These are phyloP conservation scores for Kwoniella newhampshirensis DNA, from an alignment of 768 basidiomycete genomes.

Conservation along the genomic window DNA sequence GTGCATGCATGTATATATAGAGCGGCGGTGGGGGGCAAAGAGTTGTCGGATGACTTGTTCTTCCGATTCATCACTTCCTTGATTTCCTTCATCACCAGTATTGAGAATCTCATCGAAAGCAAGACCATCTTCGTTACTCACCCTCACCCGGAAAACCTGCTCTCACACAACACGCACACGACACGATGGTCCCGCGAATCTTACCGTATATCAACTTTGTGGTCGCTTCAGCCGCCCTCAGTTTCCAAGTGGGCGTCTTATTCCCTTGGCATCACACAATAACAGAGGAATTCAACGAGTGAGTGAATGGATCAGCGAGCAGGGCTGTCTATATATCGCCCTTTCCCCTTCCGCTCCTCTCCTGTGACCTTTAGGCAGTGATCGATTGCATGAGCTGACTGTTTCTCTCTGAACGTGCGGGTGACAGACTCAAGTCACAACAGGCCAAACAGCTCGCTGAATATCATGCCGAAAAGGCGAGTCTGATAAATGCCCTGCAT, in stretches of 20 bases:
- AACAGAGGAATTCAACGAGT: slow-evolving; percentile 16
- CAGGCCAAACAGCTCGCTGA: slow-evolving; percentile 20
- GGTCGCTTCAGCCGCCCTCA: slow-evolving; percentile 9
- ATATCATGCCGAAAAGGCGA: slow-evolving; percentile 16
- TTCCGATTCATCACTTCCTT: too few species aligned
- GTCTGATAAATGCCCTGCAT: slow-evolving; percentile 11
- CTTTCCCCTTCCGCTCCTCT: too few species aligned
- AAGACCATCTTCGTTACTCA: too few species aligned
- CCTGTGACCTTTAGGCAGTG: not conserved
- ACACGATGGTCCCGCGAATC: slow-evolving; percentile 17
- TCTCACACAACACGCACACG: too few species aligned
- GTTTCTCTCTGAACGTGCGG: not conserved
- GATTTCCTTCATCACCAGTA: too few species aligned
- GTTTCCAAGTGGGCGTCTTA: slow-evolving; percentile 10
- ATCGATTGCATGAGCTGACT: not conserved
- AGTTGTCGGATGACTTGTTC: too few species aligned
- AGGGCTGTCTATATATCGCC: too few species aligned
- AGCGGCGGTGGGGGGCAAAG: too few species aligned
- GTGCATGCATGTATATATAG: too few species aligned
- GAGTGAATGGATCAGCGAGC: too few species aligned
- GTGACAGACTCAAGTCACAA: slow-evolving; percentile 17
- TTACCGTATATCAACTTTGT: slow-evolving; percentile 20
- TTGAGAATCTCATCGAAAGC: too few species aligned
- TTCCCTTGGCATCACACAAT: slow-evolving; percentile 20
- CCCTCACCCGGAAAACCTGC: too few species aligned